Evolutionary conservation across 306 rosid genomes (phyloP), one percentile per base, ranked within the genome.

Genomic region (Ochetophila trinervis): DNA sequence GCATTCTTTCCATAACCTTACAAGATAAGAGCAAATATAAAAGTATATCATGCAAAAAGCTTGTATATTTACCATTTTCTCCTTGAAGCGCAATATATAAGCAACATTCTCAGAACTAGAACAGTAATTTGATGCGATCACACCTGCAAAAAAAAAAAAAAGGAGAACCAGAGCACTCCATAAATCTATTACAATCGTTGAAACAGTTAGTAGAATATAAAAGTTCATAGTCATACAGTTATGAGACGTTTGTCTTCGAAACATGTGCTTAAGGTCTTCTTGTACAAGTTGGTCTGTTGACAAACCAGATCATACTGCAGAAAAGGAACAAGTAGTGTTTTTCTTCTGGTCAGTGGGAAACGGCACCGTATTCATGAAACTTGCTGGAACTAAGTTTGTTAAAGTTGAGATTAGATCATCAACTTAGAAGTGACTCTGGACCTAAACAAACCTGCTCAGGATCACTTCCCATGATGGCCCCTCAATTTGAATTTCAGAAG

Each of bases 401-500:
- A 47, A 10, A 49, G 63, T 65, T 35, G 64, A 53, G 69, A 64
- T 56, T 55, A 66, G 19, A 59, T 66, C 53, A 69, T 78, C 81
- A 92, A 96, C 96, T 89, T 96, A 55, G 96, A 72, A 21, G 95
- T 92, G 77, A 92, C 98, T 77, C 95, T 72, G 45, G 98, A 92
- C 73, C 98, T 96, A 64, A 92, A 96, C 98, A 96, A 92, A 74
- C 98, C 98, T 20, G 98, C 98, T 68, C 98, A 18, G 98, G 98
- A 74, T 92, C 98, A 65, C 98, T 92, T 96, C 98, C 87, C 98
- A 92, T 92, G 55, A 92, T 34, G 98, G 98, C 7, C 98, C 98
- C 90, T 92, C 98, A 3, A 89, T 96, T 40, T 96, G 96, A 82
- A 92, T 92, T 91, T 91, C 98, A 79, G 96, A 91, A 80, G 89